Percentiles rank a stretch among this genome's conserved stretches.
Conservation (phyloP, 2,329 filamentous ascomycete species). For the Hypoxylon sp. region DNA sequence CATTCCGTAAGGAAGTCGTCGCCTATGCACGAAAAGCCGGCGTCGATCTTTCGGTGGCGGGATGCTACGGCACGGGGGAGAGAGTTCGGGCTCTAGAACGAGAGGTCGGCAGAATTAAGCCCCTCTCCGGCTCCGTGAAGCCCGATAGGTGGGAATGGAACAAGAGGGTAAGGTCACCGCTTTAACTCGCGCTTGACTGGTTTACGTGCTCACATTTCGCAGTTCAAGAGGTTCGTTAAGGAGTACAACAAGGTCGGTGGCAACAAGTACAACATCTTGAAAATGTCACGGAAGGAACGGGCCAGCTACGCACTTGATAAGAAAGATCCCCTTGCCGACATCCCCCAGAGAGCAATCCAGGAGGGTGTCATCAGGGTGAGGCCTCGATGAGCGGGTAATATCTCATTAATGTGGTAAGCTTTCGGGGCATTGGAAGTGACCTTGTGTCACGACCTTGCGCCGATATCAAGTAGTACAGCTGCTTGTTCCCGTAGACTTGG, state of each 20-base stretch:
- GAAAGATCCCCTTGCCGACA: constrained; percentile 46
- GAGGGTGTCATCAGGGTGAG: constrained; percentile 44
- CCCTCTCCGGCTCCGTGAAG: constrained; percentile 38
- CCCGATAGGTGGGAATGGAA: constrained; percentile 47
- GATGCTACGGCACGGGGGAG: constrained; percentile 40
- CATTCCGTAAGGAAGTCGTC: constrained; percentile 40
- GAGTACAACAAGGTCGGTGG: constrained; percentile 41
- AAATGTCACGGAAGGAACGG: constrained; percentile 46
- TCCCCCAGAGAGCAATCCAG: constrained; percentile 45
- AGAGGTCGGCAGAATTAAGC: constrained; percentile 41
- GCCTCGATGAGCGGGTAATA: constrained; percentile 35
- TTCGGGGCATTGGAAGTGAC: constrained; percentile 19
- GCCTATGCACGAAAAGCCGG: constrained; percentile 47
- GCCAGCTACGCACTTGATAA: constrained; percentile 40
- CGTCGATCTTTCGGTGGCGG: constrained; percentile 41
- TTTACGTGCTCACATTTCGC: constrained; percentile 7
- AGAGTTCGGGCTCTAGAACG: constrained; percentile 53
- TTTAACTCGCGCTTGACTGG: background rate
- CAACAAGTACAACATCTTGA: constrained; percentile 45
- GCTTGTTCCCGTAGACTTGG: constrained; percentile 27
- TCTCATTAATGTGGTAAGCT: constrained; percentile 14
- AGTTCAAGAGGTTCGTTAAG: constrained; percentile 45
- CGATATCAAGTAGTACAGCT: constrained; percentile 11
- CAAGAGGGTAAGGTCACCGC: constrained; percentile 37
- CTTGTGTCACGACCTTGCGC: constrained; percentile 14